Conservation (phyloP, 2,329 filamentous ascomycete species). For the Pyrenophora seminiperda region DNA sequence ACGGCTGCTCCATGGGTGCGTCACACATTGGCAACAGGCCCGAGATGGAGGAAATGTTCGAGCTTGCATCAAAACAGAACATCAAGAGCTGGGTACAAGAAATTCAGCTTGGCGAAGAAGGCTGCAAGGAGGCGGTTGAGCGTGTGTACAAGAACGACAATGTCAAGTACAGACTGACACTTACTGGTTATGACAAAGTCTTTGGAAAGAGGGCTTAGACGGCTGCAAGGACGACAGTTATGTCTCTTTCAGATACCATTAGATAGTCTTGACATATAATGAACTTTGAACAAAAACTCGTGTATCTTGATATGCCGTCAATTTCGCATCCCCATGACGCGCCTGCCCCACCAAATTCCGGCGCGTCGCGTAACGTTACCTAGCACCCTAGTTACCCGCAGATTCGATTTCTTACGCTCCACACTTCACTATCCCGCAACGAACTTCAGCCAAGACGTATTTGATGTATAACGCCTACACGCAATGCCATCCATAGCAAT, state of each 20-base stretch:
- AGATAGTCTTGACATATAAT: slow-evolving; percentile 1
- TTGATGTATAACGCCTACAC: background rate
- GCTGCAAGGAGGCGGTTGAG: slow-evolving; percentile 71
- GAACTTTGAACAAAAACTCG: background rate
- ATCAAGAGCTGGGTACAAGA: slow-evolving; percentile 64
- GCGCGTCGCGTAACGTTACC: slow-evolving; percentile 16
- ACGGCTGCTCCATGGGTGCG: slow-evolving; percentile 65
- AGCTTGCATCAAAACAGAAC: slow-evolving; percentile 57
- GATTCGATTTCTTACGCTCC: background rate
- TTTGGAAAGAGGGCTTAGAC: slow-evolving; percentile 59
- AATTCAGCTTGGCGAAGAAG: slow-evolving; percentile 73
- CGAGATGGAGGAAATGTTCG: slow-evolving; percentile 59
- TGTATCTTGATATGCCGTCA: background rate
- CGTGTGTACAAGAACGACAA: slow-evolving; percentile 70
- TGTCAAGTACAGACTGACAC: slow-evolving; percentile 73
- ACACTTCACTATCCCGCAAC: background rate
- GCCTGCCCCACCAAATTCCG: slow-evolving; percentile 17
- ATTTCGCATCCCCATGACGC: background rate
- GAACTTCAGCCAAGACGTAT: background rate
- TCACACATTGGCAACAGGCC: slow-evolving; percentile 57
- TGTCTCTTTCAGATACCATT: background rate
- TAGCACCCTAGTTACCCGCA: background rate
- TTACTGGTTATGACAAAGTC: slow-evolving; percentile 70
- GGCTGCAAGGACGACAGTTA: background rate
- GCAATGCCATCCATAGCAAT: slow-evolving; percentile 42